Conservation (phyloP, 495 filamentous ascomycete species). For the Achaetomiella virescens region DNA sequence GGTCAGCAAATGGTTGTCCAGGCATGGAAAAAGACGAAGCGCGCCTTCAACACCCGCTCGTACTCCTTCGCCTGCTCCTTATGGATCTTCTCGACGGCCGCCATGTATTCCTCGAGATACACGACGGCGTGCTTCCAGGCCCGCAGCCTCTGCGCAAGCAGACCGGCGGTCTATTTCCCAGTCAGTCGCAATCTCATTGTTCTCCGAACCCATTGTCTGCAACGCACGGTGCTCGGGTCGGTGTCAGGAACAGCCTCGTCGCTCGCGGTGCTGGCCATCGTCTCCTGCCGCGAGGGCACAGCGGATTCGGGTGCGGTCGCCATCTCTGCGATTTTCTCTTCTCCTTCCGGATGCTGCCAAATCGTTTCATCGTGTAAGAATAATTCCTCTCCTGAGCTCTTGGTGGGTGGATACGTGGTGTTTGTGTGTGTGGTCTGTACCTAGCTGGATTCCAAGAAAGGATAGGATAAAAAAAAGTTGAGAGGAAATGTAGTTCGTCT, state of each 20-base stretch:
- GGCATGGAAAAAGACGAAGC: neutral
- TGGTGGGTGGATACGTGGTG: neutral
- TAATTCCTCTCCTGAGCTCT: neutral
- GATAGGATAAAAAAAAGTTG: neutral
- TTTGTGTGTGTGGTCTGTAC: neutral
- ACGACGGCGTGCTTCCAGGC: conserved; percentile 94
- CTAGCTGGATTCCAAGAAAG: neutral
- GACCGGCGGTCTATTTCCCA: conserved; percentile 54
- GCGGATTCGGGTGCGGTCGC: neutral
- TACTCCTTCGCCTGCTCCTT: conserved; percentile 87
- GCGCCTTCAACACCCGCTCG: conserved; percentile 81
- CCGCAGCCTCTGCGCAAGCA: conserved; percentile 76
- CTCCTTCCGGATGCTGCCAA: neutral
- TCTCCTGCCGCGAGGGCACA: conserved; percentile 44
- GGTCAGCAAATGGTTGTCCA: neutral
- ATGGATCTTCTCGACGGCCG: conserved; percentile 74
- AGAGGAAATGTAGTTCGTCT: neutral
- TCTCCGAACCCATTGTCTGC: neutral
- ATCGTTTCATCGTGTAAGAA: conserved; percentile 12
- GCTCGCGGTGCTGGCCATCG: conserved; percentile 45
- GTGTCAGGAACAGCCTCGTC: conserved; percentile 64
- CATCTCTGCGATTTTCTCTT: neutral
- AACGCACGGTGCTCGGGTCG: conserved; percentile 68
- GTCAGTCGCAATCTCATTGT: neutral
- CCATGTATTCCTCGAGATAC: conserved; percentile 85